A percentile compares a stretch with the other conserved stretches of the same genome.
Conservation (phyloP, 441 rosid species). For the Capsella rubella region DNA sequence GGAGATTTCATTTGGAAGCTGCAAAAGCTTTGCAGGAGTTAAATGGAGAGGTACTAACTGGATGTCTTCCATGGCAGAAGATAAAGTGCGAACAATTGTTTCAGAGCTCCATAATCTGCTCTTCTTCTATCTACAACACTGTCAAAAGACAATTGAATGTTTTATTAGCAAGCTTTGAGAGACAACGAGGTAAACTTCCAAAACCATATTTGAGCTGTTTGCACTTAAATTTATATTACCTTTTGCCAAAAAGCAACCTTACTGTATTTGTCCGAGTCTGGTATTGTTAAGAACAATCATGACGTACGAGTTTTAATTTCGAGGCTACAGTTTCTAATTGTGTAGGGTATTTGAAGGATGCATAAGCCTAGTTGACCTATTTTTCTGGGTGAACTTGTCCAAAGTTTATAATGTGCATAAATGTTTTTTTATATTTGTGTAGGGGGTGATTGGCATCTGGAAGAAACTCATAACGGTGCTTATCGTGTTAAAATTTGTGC, state of each 20-base stretch:
- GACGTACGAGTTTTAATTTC: background rate
- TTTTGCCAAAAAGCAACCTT: slow-evolving; percentile 17
- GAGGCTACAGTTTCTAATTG: slow-evolving; percentile 5
- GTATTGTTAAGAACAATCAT: background rate
- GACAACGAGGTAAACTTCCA: slow-evolving; percentile 53
- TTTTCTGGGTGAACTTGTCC: slow-evolving; percentile 1
- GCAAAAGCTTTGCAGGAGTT: slow-evolving; percentile 80
- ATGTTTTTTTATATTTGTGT: slow-evolving; percentile 36
- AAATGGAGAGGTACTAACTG: slow-evolving; percentile 66
- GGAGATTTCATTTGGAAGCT: slow-evolving; percentile 81
- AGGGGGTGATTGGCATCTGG: slow-evolving; percentile 60
- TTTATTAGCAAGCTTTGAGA: slow-evolving; percentile 51
- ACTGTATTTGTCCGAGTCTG: slow-evolving; percentile 6
- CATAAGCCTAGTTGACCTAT: slow-evolving; percentile 8
- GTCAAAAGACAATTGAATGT: slow-evolving; percentile 60
- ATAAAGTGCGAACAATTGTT: slow-evolving; percentile 69
- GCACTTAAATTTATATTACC: background rate
- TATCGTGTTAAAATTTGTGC: slow-evolving; percentile 66
- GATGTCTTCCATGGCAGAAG: slow-evolving; percentile 74
- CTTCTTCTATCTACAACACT: slow-evolving; percentile 57
- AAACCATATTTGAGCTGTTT: slow-evolving; percentile 12
- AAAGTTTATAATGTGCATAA: slow-evolving; percentile 10
- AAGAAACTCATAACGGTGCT: slow-evolving; percentile 54
- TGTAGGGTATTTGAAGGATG: slow-evolving; percentile 13
- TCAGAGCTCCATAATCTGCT: slow-evolving; percentile 68